Base-by-base conservation (phyloP, 306 rosid species). In the Elaeagnus macrophylla region DNA sequence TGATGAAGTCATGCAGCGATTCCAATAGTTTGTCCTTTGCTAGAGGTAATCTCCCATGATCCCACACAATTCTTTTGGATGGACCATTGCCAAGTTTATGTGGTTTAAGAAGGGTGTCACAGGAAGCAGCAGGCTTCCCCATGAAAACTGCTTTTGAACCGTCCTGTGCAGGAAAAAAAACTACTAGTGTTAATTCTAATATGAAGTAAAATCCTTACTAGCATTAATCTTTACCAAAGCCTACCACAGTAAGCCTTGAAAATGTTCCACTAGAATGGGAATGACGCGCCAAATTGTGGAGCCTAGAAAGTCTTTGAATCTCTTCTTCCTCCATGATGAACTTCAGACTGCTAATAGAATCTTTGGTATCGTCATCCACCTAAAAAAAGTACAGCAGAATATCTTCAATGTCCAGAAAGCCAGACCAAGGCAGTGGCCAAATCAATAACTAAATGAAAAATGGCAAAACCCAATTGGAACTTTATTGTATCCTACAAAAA, bases 231-330 rank as follows among this genome's bases (percentile, higher is more conserved):
- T 38, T 38, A 51, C 65, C 13, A 69, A 69, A 77, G 43, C 44
- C 45, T 90, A 90, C 97, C 95, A 83, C 60, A 48, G 83, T 80
- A 67, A 77, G 69, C 67, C 80, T 73, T 20, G 94, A 57, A 78
- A 90, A 90, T 59, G 95, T 90, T 70, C 89, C 95, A 50, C 83
- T 77, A 66, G 86, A 90, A 69, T 86, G 85, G 1, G 97, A 80
- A 72, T 81, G 88, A 39, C 85, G 84, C 67, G 57, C 65, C 48
- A 75, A 45, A 66, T 78, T 79, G 56, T 39, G 64, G 50, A 59
- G 48, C 69, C 88, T 80, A 50, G 53, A 66, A 39, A 64, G 76
- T 64, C 61, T 70, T 57, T 60, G 83, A 68, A 69, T 86, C 73
- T 81, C 83, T 77, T 75, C 71, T 71, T 86, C 91, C 65, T 90